Base-by-base conservation (phyloP, 2,329 filamentous ascomycete species). In the Bipolaris zeicola region DNA sequence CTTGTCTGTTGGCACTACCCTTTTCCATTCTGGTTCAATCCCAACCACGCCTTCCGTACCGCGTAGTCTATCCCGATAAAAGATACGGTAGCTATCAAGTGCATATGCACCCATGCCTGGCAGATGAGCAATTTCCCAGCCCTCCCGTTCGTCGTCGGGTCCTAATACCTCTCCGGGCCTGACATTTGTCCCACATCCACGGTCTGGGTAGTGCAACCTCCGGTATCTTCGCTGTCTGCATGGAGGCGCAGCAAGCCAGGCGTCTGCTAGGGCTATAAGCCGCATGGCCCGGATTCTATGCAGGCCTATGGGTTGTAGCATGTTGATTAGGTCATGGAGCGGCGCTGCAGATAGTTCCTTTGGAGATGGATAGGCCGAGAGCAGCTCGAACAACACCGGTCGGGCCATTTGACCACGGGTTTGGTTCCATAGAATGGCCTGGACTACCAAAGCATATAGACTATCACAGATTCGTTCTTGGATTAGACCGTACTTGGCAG, bases 21-120 rank as follows among this genome's bases (percentile, higher is more conserved):
- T 84, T 83, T 92, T 95, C 93, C 93, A 97, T 75, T 97, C 93
- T 0, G 92, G 91, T 66, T 92, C 87, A 70, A 93, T 92, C 13
- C 26, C 63, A 3, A 55, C 51, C 10, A 92, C 91, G 14, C 20
- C 58, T 7, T 57, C 52, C 6, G 87, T 75, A 0, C 87, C 88
- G 6, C 92, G 83, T 22, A 96, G 75, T 31, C 83, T 81, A 72
- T 97, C 93, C 1, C 93, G 86, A 72, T 92, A 96, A 75, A 97
- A 97, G 61, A 97, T 96, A 3, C 93, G 86, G 90, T 92, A 97
- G 69, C 89, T 93, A 75, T 97, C 93, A 46, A 94, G 80, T 0
- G 91, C 90, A 74, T 97, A 97, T 1, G 86, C 58, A 82, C 14
- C 92, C 91, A 52, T 83, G 73, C 51, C 87, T 0, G 91, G 92